Conservation (phyloP, 2,329 filamentous ascomycete genomes). For the Phialemonium atrogriseum region DNA sequence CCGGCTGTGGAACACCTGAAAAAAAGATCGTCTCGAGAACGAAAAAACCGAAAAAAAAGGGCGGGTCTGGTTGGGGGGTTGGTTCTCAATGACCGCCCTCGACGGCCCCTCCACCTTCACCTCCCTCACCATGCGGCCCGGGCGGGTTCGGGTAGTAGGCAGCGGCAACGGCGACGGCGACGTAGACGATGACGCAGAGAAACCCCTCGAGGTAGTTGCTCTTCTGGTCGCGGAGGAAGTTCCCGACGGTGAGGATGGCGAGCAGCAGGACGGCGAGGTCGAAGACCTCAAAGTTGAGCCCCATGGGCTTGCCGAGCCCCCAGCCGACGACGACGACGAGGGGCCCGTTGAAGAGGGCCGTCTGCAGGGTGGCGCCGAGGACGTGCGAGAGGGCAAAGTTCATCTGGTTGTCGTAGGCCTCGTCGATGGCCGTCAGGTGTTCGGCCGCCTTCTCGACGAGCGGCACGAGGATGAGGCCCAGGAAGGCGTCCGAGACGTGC, state of each 20-base stretch:
- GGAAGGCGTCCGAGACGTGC: conserved; percentile 42
- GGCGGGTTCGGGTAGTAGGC: conserved; percentile 44
- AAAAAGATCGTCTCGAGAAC: too few relatives aligned
- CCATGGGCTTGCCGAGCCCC: conserved; percentile 63
- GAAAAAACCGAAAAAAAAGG: background rate
- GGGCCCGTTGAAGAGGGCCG: conserved; percentile 79
- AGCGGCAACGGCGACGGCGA: conserved; percentile 51
- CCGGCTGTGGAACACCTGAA: too few relatives aligned
- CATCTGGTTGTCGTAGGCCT: conserved; percentile 77
- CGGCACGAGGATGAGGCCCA: conserved; percentile 68
- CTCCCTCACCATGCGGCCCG: conserved; percentile 2
- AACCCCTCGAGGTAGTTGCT: conserved; percentile 85
- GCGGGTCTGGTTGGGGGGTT: too few relatives aligned
- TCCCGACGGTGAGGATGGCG: conserved; percentile 77
- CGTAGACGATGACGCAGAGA: conserved; percentile 63
- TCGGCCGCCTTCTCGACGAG: conserved; percentile 83
- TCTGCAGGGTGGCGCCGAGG: conserved; percentile 81
- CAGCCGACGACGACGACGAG: conserved; percentile 78
- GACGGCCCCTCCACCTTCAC: background rate
- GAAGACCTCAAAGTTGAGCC: conserved; percentile 80
- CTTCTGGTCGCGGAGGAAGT: conserved; percentile 81
- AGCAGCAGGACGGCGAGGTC: conserved; percentile 76
- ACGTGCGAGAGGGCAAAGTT: conserved; percentile 82
- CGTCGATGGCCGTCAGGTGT: conserved; percentile 75
- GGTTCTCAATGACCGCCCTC: background rate